Evolutionary conservation across 108 stramenopile genomes (phyloP), one percentile per base, ranked within the genome.

Genomic region (Cyclostephanos tholiformis): DNA sequence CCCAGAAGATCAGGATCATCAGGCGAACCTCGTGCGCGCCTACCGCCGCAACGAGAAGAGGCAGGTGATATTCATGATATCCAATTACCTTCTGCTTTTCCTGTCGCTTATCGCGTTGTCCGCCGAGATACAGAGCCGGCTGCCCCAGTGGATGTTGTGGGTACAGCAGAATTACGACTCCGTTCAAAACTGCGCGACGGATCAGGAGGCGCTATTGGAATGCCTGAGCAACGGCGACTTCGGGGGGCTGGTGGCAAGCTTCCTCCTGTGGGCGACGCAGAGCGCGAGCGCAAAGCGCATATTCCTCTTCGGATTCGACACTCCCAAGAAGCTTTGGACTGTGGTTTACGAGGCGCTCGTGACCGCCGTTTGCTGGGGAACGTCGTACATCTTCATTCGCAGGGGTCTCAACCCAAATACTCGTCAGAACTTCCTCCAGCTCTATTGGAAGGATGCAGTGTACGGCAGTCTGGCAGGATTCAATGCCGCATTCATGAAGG

Each of bases 391-490:
- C 11, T 90, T 92, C 63, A 93, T 95, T 75, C 86, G 91, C 4
- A 72, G 94, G 1, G 94, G 90, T 12, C 72, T 95, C 82, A 95
- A 95, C 71, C 94, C 94, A 29, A 92, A 95, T 46, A 95, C 91
- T 14, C 78, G 87, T 63, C 73, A 68, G 25, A 77, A 87, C 13
- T 90, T 91, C 69, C 52, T 92, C 11, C 84, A 85, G 70, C n/a
- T n/a, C n/a, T 95, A 90, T 63, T 95, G 94, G 94, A 95, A 95
- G 65, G 94, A 95, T 82, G 91, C 91, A 7, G 88, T 95, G 5
- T 95, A 95, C 68, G 94, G 94, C 36, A 90, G 89, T 82, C 64
- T 95, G 69, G 94, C 94, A 16, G 94, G 94, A 10, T 95, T 95
- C 68, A 95, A 95, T 64, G 94, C 91, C 19, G 86, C 90, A 2